Conservation (phyloP, 495 filamentous ascomycete genomes). For the Halenospora varia region DNA sequence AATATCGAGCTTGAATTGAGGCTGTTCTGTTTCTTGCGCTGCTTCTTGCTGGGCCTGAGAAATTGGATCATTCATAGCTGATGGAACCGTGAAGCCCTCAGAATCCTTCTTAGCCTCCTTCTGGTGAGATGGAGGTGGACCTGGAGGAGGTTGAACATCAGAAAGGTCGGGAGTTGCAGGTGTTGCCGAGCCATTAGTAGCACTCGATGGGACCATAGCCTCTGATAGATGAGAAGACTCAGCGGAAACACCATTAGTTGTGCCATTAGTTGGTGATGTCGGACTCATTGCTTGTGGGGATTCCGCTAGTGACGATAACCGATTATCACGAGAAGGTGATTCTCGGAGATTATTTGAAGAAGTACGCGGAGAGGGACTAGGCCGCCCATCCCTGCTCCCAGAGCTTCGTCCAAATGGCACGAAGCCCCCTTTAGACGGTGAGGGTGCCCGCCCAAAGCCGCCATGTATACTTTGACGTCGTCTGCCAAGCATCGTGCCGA, state of each 20-base stretch:
- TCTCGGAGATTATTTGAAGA: slow-evolving; percentile 53
- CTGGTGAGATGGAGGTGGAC: slow-evolving; percentile 41
- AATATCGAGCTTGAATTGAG: slow-evolving; percentile 86
- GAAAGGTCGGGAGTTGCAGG: slow-evolving; percentile 19
- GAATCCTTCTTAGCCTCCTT: slow-evolving; percentile 42
- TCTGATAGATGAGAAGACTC: slow-evolving; percentile 13
- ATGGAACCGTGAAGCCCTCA: slow-evolving; percentile 68
- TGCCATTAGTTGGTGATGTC: slow-evolving; percentile 19
- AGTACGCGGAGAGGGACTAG: slow-evolving; percentile 43
- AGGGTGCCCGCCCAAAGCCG: slow-evolving; percentile 40
- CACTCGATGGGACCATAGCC: slow-evolving; percentile 11
- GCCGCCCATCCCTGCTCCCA: slow-evolving; percentile 44
- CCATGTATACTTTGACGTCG: slow-evolving; percentile 56
- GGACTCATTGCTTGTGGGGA: slow-evolving; percentile 31
- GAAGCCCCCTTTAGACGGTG: slow-evolving; percentile 37
- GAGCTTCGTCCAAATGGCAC: slow-evolving; percentile 38
- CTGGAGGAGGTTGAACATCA: slow-evolving; percentile 39
- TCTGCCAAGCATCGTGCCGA: slow-evolving; percentile 77
- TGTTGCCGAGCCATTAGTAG: slow-evolving; percentile 13
- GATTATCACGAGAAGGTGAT: slow-evolving; percentile 34
- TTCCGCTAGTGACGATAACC: slow-evolving; percentile 48
- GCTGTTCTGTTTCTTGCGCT: slow-evolving; percentile 56
- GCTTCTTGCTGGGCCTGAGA: slow-evolving; percentile 79
- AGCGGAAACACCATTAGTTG: slow-evolving; percentile 17
- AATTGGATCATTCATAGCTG: slow-evolving; percentile 70